phyloP scores from a whole-genome alignment of 1,284 basidiomycete species.

The Ceratobasidium sp. region DNA sequence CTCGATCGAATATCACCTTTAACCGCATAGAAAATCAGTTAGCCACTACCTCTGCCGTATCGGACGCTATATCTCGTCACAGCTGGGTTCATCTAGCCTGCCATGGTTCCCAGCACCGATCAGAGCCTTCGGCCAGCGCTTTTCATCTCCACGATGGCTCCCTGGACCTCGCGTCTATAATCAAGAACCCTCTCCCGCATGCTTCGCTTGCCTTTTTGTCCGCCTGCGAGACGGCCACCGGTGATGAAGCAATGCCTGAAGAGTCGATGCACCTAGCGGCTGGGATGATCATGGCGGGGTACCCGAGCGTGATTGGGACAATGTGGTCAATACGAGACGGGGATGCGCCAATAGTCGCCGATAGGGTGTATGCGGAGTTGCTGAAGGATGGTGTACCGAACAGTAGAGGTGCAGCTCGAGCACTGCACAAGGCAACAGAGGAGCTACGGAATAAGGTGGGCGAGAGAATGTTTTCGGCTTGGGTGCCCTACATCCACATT shows the following conservation, averaged over 20 bases:
- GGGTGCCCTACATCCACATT: neutral
- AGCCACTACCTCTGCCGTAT: neutral
- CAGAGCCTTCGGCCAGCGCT: neutral
- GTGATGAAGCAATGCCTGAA: neutral
- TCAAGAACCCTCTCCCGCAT: neutral
- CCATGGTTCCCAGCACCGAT: neutral
- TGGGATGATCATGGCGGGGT: constrained; percentile 11
- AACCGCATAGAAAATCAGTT: neutral
- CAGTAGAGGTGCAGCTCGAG: neutral
- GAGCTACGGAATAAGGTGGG: neutral
- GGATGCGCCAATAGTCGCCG: neutral
- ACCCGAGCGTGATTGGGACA: constrained; percentile 8
- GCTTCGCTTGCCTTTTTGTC: constrained; percentile 9
- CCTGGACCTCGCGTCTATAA: constrained; percentile 2
- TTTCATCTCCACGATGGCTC: constrained; percentile 21
- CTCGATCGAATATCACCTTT: neutral
- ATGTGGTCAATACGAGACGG: constrained; percentile 3
- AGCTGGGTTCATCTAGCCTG: constrained; percentile 33
- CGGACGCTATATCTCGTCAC: neutral
- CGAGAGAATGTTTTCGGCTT: neutral
- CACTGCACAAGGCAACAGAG: neutral
- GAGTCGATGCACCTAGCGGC: constrained; percentile 18
- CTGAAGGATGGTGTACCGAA: neutral
- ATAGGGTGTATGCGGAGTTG: constrained; percentile 15
- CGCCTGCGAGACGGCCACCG: constrained; percentile 17